These are phyloP conservation scores for Beauveria scarabaeidicola DNA, from an alignment of 2,329 filamentous ascomycete species.

Conservation along the genomic window DNA sequence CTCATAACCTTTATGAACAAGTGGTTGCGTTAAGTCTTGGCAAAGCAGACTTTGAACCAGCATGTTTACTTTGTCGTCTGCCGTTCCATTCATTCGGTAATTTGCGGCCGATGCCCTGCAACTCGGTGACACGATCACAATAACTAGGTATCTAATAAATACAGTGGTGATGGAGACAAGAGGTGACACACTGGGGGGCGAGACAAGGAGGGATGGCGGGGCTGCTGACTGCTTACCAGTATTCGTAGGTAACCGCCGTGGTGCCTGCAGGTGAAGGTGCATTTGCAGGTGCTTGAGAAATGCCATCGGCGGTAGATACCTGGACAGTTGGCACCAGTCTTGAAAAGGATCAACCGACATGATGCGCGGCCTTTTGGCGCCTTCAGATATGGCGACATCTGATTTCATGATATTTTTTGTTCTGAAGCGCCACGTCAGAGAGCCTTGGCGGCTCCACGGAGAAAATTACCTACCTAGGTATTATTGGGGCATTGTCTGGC, in stretches of 20 bases:
- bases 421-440: slow-evolving; percentile 1
- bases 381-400: background rate
- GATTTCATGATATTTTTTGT: background rate
- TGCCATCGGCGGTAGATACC: background rate
- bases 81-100: too few species aligned
- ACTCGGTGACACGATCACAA: background rate
- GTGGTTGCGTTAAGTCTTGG: too few species aligned
- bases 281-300: background rate
- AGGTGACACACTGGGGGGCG: background rate
- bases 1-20: background rate
- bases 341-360: background rate
- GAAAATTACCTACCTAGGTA: background rate
- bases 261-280: background rate
- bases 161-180: background rate
- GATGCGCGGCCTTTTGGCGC: background rate
- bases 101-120: background rate
- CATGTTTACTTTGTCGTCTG: background rate
- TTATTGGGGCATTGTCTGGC: too few species aligned
- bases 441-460: background rate
- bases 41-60: too few species aligned
- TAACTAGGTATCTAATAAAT: too few species aligned
- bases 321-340: background rate
- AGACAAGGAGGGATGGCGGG: background rate
- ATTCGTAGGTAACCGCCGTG: background rate
- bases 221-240: background rate